These are phyloP conservation scores for Entomortierella chlamydospora DNA, from an alignment of 192 early-diverging fungal genomes.

Conservation along the genomic window DNA sequence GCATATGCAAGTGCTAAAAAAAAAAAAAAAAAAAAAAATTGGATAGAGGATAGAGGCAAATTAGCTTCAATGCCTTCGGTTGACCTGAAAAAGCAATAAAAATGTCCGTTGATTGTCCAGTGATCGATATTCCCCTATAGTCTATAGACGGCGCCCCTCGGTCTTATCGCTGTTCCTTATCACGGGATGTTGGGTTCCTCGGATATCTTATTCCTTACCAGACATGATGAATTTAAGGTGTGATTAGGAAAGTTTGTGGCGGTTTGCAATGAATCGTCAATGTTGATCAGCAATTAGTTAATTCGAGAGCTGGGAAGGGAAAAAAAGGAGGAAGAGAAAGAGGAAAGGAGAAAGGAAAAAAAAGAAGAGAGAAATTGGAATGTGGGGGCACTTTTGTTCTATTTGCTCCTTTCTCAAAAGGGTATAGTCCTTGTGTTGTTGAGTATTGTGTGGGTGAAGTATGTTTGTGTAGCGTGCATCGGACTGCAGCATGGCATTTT, in stretches of 20 bases:
- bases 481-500: not conserved
- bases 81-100: no score
- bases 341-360: not conserved
- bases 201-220: constrained; percentile 24
- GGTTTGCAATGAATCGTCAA: not conserved
- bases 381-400: not conserved
- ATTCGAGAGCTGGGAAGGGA: not conserved
- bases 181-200: no score
- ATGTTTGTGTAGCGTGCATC: not conserved
- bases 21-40: not conserved
- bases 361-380: not conserved
- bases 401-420: no score
- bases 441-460: constrained; percentile 5
- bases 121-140: no score
- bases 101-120: no score
- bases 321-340: constrained; percentile 1
- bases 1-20: constrained; percentile 57
- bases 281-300: not conserved
- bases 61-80: no score
- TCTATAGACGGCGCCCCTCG: no score
- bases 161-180: no score
- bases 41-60: no score
- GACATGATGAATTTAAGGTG: constrained; percentile 18
- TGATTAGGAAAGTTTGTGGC: no score
- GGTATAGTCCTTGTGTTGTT: not conserved